Percentiles rank a stretch among this genome's conserved stretches.
Conservation (phyloP, 2,329 filamentous ascomycete genomes). For the Curvularia sp. region DNA sequence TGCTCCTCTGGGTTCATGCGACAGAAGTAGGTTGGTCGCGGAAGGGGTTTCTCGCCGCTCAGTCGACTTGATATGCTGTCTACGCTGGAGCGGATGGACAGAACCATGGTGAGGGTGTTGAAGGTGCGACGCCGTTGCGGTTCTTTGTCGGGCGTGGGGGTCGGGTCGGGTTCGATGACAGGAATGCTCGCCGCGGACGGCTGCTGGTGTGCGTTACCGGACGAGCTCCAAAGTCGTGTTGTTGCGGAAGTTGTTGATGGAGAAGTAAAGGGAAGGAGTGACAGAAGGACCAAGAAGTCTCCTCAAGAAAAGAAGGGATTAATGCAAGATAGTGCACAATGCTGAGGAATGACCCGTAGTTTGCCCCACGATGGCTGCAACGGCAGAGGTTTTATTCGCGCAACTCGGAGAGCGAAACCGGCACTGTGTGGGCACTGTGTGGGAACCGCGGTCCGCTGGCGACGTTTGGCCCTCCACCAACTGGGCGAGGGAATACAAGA, state of each 20-base stretch:
- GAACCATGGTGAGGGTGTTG: slow-evolving; percentile 14
- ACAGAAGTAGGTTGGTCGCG: slow-evolving; percentile 28
- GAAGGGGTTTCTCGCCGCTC: slow-evolving; percentile 27
- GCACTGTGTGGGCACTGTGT: slow-evolving; percentile 15
- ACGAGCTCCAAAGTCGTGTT: slow-evolving; percentile 7
- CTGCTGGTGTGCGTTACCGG: slow-evolving; percentile 10
- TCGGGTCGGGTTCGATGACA: background rate
- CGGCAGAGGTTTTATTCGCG: slow-evolving; percentile 13
- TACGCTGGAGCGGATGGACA: slow-evolving; percentile 21
- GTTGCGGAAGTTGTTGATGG: background rate
- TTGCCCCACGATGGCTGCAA: slow-evolving; percentile 8
- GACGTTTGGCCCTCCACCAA: slow-evolving; percentile 5
- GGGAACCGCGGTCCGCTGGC: slow-evolving; percentile 3
- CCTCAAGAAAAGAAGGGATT: slow-evolving; percentile 1
- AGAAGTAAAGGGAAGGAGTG: slow-evolving; percentile 1
- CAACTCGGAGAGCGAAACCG: slow-evolving; percentile 13
- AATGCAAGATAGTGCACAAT: slow-evolving; percentile 15
- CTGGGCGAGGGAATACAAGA: slow-evolving; percentile 3
- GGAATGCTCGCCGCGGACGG: slow-evolving; percentile 14
- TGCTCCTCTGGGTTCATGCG: slow-evolving; percentile 34
- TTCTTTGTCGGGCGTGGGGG: slow-evolving; percentile 3
- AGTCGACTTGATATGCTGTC: slow-evolving; percentile 21
- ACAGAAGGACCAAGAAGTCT: slow-evolving; percentile 2
- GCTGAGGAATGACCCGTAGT: slow-evolving; percentile 12
- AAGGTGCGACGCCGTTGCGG: slow-evolving; percentile 1